These are phyloP conservation scores for Cardiospermum halicacabum DNA, from an alignment of 345 rosid species.

Conservation along the genomic window DNA sequence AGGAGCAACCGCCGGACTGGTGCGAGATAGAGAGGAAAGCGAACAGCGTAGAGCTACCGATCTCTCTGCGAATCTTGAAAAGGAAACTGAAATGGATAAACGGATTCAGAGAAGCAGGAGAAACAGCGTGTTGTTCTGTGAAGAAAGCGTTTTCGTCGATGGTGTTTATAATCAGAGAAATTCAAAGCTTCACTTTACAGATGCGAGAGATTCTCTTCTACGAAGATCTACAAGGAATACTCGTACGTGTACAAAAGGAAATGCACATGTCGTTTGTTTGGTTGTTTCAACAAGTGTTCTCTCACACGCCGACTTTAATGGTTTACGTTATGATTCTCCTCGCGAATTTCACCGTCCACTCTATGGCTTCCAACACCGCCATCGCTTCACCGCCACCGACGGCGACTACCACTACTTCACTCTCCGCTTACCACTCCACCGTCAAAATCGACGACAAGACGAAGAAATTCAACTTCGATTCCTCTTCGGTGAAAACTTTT, in stretches of 20 bases:
- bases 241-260: conserved; percentile 66
- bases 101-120: conserved; percentile 54
- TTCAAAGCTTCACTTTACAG: conserved; percentile 67
- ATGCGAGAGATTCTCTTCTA: conserved; percentile 65
- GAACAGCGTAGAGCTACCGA: conserved; percentile 73
- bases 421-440: conserved; percentile 19
- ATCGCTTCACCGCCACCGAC: conserved; percentile 38
- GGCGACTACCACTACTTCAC: conserved; percentile 22
- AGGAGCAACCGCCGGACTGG: conserved; percentile 24
- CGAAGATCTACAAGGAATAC: conserved; percentile 67
- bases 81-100: conserved; percentile 74
- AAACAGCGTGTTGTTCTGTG: conserved; percentile 61
- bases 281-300: conserved; percentile 89
- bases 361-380: conserved; percentile 51
- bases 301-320: conserved; percentile 90
- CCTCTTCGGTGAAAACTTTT: conserved; percentile 46
- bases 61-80: conserved; percentile 73
- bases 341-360: conserved; percentile 81
- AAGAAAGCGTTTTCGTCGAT: conserved; percentile 85
- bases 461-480: conserved; percentile 44
- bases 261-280: conserved; percentile 89
- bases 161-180: conserved; percentile 89
- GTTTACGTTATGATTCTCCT: conserved; percentile 83
- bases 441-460: conserved; percentile 24
- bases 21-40: conserved; percentile 68